phyloP scores from a whole-genome alignment of 768 basidiomycete species.

The Hebeloma cylindrosporum region DNA sequence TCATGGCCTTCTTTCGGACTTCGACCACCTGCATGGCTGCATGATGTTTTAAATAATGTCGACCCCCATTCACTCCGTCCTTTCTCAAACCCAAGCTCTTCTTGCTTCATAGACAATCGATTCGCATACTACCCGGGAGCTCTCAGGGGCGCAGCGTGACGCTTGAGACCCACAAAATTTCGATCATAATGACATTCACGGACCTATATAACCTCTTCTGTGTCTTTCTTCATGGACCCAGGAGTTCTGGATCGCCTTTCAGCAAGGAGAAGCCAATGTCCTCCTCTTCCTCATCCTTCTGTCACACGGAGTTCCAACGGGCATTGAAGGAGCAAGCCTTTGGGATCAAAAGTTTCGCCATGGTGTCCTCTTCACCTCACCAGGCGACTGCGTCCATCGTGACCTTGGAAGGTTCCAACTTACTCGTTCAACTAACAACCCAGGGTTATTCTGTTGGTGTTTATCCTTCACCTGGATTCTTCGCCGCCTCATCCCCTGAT shows the following conservation, averaged over 20 bases:
- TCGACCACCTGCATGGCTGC: constrained; percentile 11
- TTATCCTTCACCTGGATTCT: constrained; percentile 1
- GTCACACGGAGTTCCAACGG: constrained; percentile 48
- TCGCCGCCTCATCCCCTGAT: constrained; percentile 13
- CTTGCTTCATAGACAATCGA: constrained; percentile 19
- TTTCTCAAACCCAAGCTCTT: constrained; percentile 18
- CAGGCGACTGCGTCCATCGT: constrained; percentile 55
- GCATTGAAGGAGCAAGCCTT: constrained; percentile 61
- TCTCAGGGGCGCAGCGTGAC: constrained; percentile 20
- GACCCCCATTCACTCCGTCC: constrained; percentile 22
- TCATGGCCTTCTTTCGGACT: constrained; percentile 19
- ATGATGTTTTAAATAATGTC: constrained; percentile 22
- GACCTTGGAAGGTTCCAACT: constrained; percentile 52
- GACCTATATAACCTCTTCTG: constrained; percentile 28
- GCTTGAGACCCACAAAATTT: constrained; percentile 14
- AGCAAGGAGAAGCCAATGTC: constrained; percentile 17
- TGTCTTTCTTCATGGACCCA: constrained; percentile 18
- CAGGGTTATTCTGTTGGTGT: constrained; percentile 56
- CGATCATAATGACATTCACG: constrained; percentile 25
- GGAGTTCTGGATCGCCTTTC: constrained; percentile 17
- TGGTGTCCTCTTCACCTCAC: constrained; percentile 38
- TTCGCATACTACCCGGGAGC: constrained; percentile 22
- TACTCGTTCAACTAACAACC: constrained; percentile 48
- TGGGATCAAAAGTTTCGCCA: constrained; percentile 48
- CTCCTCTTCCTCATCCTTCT: constrained; percentile 33